A percentile compares a stretch with the other conserved stretches of the same genome.
phyloP scores from a whole-genome alignment of 1,284 basidiomycete species.

The Veloporphyrellus conicus region DNA sequence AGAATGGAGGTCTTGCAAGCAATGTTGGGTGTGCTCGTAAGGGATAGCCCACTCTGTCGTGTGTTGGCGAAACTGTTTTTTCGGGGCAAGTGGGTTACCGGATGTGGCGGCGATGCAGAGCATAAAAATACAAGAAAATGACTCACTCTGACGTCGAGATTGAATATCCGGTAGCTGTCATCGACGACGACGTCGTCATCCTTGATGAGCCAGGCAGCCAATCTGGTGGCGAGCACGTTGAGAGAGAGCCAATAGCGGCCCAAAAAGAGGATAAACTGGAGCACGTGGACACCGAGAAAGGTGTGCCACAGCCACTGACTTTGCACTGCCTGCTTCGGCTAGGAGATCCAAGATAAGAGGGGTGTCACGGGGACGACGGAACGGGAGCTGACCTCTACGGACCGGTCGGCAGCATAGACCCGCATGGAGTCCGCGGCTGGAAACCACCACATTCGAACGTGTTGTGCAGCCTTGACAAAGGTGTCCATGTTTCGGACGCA shows the following conservation, averaged over 20 bases:
- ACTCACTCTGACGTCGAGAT: constrained; percentile 75
- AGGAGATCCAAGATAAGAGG: constrained; percentile 11
- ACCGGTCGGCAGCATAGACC: constrained; percentile 72
- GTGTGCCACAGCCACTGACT: constrained; percentile 71
- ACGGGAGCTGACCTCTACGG: constrained; percentile 59
- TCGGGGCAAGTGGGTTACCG: constrained; percentile 10
- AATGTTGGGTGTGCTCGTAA: constrained; percentile 57
- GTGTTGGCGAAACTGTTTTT: constrained; percentile 72
- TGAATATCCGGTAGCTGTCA: constrained; percentile 76
- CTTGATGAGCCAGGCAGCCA: constrained; percentile 60
- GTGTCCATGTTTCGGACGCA: constrained; percentile 53
- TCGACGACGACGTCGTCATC: constrained; percentile 54
- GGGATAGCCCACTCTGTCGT: constrained; percentile 94
- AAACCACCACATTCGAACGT: constrained; percentile 95
- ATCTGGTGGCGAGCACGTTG: constrained; percentile 52
- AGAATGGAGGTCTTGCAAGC: constrained; percentile 68
- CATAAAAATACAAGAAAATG: neutral
- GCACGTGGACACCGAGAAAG: constrained; percentile 68
- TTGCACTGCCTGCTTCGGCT: constrained; percentile 48
- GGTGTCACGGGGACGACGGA: constrained; percentile 13
- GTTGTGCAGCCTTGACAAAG: constrained; percentile 68
- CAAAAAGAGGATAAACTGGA: constrained; percentile 77
- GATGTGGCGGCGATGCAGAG: constrained; percentile 5
- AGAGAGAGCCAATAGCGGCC: constrained; percentile 54
- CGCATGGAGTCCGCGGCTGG: constrained; percentile 75